Evolutionary conservation across 495 filamentous ascomycete genomes (phyloP).

Genomic region (Aspergillus nanangensis): DNA sequence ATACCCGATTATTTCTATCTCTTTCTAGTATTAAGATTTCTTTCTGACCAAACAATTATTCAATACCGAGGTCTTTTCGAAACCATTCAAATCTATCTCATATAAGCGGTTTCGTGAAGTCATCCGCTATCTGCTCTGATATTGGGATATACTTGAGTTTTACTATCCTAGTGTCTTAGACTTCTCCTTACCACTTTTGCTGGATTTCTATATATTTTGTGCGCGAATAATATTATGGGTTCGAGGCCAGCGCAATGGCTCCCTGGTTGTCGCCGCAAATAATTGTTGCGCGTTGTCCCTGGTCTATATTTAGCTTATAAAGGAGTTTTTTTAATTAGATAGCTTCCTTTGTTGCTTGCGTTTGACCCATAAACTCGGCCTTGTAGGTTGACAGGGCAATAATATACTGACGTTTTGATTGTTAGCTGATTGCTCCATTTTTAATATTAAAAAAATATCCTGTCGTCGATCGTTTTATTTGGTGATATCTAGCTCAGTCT

Average conservation of each 20-base stretch:
- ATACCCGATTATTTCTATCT: neutral
- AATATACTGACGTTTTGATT: constrained; percentile 27
- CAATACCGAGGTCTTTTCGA: constrained; percentile 15
- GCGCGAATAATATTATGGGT: constrained; percentile 23
- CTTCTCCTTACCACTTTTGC: constrained; percentile 23
- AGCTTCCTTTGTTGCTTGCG: constrained; percentile 33
- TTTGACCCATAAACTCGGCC: constrained; percentile 34
- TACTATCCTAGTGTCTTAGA: constrained; percentile 11
- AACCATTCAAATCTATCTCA: constrained; percentile 20
- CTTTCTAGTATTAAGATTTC: neutral
- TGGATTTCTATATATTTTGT: constrained; percentile 32
- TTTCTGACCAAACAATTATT: constrained; percentile 1
- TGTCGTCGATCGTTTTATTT: constrained; percentile 1
- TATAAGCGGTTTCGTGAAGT: constrained; percentile 22
- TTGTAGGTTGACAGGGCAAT: constrained; percentile 33
- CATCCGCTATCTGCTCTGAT: constrained; percentile 12
- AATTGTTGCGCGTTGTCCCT: constrained; percentile 13
- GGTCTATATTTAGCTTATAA: constrained; percentile 18
- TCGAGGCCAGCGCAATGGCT: constrained; percentile 22
- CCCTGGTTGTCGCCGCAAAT: constrained; percentile 24
- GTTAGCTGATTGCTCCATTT: constrained; percentile 31
- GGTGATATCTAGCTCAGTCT: neutral
- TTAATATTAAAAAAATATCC: constrained; percentile 34
- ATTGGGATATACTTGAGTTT: constrained; percentile 20
- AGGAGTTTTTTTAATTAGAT: constrained; percentile 31